Evolutionary conservation across 2,329 filamentous ascomycete genomes (phyloP).

Genomic region (Alternaria metachromatica): DNA sequence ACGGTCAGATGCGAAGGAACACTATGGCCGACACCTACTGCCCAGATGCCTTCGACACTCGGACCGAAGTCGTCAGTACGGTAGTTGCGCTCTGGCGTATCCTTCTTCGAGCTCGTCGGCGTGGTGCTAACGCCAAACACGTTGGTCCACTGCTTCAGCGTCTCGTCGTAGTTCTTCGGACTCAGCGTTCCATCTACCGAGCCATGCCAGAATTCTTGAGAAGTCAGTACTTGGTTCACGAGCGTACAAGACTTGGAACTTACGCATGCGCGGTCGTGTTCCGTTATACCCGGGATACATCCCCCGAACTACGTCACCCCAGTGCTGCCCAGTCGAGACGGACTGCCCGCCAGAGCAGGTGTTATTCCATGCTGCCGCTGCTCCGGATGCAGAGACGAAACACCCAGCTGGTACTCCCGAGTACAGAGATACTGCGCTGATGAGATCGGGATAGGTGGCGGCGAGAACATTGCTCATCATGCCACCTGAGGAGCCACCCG

Average conservation of each 20-base stretch:
- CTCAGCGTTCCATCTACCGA: constrained; percentile 58
- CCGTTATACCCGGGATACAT: constrained; percentile 62
- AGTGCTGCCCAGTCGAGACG: constrained; percentile 55
- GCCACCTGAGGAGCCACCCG: constrained; percentile 59
- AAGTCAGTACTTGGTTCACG: neutral
- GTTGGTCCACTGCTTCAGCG: constrained; percentile 47
- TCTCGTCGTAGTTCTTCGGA: constrained; percentile 64
- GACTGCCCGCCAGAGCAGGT: constrained; percentile 59
- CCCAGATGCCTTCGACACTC: constrained; percentile 37
- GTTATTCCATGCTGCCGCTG: constrained; percentile 58
- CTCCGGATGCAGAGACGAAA: constrained; percentile 54
- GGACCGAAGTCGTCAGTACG: constrained; percentile 38
- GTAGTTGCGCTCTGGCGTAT: constrained; percentile 40
- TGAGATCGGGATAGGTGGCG: constrained; percentile 61
- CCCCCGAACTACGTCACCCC: constrained; percentile 56
- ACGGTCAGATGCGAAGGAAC: constrained; percentile 33
- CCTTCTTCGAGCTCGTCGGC: constrained; percentile 28
- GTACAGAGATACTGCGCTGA: constrained; percentile 59
- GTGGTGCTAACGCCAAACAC: constrained; percentile 36
- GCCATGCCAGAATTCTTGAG: constrained; percentile 62
- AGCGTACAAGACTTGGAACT: neutral
- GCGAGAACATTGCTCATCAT: constrained; percentile 56
- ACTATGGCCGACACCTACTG: constrained; percentile 35
- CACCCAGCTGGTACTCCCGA: constrained; percentile 64
- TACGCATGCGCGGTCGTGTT: constrained; percentile 57